Base-by-base conservation (phyloP, 2,329 filamentous ascomycete genomes). In the Fusarium agapanthi region DNA sequence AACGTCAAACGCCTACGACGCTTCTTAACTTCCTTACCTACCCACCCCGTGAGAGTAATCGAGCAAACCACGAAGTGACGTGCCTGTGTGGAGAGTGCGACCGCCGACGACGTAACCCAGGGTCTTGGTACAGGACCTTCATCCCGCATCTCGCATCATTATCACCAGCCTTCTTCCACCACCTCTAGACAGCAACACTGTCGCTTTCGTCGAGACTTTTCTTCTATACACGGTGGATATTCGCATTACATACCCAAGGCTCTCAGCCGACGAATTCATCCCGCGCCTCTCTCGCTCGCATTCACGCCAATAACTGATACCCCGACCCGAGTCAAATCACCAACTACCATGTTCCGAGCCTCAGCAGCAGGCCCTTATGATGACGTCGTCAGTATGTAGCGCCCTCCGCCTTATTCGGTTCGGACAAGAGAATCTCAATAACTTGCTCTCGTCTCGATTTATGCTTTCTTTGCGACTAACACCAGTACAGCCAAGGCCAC, bases 401-500 rank as follows among this genome's bases (percentile, higher is more conserved):
- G 9, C 28, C 35, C 40, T 26, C 30, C 26, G 41, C 16, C 48
- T 26, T 22, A 22, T 30, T 15, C 2, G 15, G 24, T 6, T 35
- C 30, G 30, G 61, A 28, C 40, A 22, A 57, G 43, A 48, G 26
- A 54, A n/a, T 34, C 51, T 14, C 38, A 48, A 26, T 30, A 32
- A 30, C n/a, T 28, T 40, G 14, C 37, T 57, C 53, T 41, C 37
- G 51, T 38, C 40, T 61, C 32, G 30, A 58, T 30, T 14, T 55
- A 24, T 30, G 38, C 26, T 18, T 62, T 40, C 28, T 24, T 51
- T 56, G n/a, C 30, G 45, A 71, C 73, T 78, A 59, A 78, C 61
- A 59, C 37, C 61, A 45, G 44, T 70, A 61, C 71, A 90, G 88
- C 85, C 83, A 90, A 90, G 85, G 95, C 96, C 80, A 99, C 96